Conservation (phyloP, 2,329 filamentous ascomycete species). For the Fusarium hainanense region DNA sequence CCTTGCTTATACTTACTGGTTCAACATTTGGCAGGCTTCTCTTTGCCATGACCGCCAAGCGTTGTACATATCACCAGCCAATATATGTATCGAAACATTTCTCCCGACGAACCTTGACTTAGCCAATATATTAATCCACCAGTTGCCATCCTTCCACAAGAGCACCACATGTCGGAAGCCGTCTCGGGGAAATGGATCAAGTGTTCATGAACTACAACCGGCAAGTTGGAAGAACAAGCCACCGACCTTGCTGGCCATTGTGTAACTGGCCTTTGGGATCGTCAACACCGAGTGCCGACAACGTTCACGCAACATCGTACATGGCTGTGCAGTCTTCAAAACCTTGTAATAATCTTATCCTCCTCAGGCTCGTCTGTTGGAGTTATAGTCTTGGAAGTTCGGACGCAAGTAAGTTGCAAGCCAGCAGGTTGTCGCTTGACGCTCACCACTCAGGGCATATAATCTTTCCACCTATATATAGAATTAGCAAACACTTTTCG, state of each 20-base stretch:
- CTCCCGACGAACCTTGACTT: not conserved
- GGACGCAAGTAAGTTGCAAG: not conserved
- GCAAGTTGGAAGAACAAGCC: not conserved
- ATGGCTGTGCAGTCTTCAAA: no score
- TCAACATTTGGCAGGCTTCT: not conserved
- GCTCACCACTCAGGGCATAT: not conserved
- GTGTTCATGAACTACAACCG: not conserved
- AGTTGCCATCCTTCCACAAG: not conserved
- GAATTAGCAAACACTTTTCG: not conserved
- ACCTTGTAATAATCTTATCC: no score
- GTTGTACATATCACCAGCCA: not conserved
- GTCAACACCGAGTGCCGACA: not conserved
- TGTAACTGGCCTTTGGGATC: not conserved
- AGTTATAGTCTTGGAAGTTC: no score
- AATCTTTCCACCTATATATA: not conserved
- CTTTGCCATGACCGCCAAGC: no score
- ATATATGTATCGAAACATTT: not conserved
- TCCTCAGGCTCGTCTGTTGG: not conserved
- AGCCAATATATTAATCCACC: not conserved
- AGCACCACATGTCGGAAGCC: not conserved
- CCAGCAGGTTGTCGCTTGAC: not conserved
- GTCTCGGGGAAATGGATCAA: slow-evolving; percentile 1
- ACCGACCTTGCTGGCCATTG: not conserved
- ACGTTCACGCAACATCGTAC: not conserved
- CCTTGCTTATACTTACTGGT: not conserved